Base-by-base conservation (phyloP, 345 rosid species). In the Syzygium aqueum region DNA sequence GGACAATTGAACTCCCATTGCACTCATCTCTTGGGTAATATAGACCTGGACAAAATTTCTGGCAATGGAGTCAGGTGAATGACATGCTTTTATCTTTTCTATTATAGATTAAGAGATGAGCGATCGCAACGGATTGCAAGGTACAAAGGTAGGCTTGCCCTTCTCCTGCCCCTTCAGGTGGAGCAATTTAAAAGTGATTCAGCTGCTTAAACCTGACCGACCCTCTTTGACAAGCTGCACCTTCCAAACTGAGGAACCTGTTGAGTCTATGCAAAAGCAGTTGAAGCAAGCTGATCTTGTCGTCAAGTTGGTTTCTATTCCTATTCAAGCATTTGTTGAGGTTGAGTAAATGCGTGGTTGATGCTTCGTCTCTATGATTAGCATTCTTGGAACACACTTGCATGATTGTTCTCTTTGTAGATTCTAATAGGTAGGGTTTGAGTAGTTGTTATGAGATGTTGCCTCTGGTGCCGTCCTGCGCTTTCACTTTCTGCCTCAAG, bases 61-160 rank as follows among this genome's bases (percentile, higher is more conserved):
- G 10, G 43, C 23, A 3, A 27, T 56, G 27, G 65, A 86, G 43
- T 17, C 56, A 49, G 51, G 51, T 51, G 56, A 6, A 50, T 65
- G 51, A 65, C 53, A 13, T n/a, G 30, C 53, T 49, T 49, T 50
- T 40, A 56, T 59, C 89, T 57, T 65, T 67, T 84, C 27, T 67
- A 30, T 73, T 90, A 84, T 88, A 97, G 99, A 89, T 91, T 95
- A 63, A 92, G 93, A 89, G 95, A 93, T 90, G 96, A 93, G 89
- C 93, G 98, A 86, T 54, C 87, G 88, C 94, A 91, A 85, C 93
- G 96, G 87, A 97, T 96, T 50, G 95, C 93, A 43, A 95, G 99
- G 91, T 96, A 94, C 93, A 95, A 92, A 93, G 90, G 89, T 53
- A 94, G 99, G 92, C 90, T 97, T 19, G 94, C 94, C 85, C 97